Evolutionary conservation across 2,329 filamentous ascomycete species (phyloP).

Genomic region (Hypoxylon sp.): DNA sequence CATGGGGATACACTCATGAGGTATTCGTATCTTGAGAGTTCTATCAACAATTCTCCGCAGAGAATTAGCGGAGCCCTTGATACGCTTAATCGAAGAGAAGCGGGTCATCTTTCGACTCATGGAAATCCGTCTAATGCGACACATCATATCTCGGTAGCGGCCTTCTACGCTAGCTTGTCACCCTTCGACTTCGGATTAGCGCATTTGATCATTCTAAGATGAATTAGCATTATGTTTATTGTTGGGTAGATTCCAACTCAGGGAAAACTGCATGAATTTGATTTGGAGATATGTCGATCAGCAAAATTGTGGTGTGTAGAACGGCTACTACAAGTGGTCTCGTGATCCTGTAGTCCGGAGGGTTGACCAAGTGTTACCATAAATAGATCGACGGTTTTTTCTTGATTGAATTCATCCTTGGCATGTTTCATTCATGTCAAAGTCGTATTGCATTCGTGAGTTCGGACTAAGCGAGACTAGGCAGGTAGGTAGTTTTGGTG

Average conservation of each 20-base stretch:
- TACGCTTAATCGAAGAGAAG: background rate
- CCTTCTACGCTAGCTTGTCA: background rate
- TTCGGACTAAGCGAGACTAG: conserved; percentile 10
- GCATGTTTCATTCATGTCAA: conserved; percentile 1
- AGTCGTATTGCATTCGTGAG: conserved; percentile 5
- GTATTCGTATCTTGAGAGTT: background rate
- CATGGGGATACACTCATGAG: background rate
- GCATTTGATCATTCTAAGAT: background rate
- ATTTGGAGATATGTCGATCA: background rate
- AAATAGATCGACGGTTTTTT: background rate
- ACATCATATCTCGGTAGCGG: background rate
- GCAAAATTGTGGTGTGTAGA: background rate
- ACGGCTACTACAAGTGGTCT: background rate
- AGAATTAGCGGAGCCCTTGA: background rate
- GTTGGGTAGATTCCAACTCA: background rate
- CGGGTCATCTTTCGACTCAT: background rate
- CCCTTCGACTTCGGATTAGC: background rate
- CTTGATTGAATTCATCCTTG: conserved; percentile 2
- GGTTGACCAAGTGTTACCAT: background rate
- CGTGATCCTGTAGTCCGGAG: background rate
- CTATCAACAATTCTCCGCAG: too few species aligned
- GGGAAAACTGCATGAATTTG: background rate
- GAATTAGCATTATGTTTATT: background rate
- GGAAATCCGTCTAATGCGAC: background rate
- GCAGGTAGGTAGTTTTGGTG: background rate